These are phyloP conservation scores for Acacia pycnantha DNA, from an alignment of 331 rosid species.

Conservation along the genomic window DNA sequence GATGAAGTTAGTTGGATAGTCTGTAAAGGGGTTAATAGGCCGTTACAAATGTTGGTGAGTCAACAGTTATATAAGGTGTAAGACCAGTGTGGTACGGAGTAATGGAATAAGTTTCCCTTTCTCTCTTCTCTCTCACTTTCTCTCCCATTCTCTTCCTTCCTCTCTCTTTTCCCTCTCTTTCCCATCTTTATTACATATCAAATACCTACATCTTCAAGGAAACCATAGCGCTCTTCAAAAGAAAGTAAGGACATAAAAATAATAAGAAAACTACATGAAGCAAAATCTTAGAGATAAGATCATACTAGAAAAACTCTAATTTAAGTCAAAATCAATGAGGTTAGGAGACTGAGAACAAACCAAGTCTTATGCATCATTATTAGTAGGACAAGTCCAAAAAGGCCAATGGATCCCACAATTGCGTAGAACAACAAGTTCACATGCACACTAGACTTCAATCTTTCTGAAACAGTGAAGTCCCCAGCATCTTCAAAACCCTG, in stretches of 20 bases:
- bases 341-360: slow-evolving; percentile 49
- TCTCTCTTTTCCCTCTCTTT: background rate
- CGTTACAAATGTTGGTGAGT: background rate
- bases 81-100: background rate
- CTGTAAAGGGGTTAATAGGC: background rate
- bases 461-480: slow-evolving; percentile 83
- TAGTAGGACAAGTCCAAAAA: slow-evolving; percentile 79
- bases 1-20: background rate
- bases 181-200: background rate
- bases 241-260: slow-evolving; percentile 4
- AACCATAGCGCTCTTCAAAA: slow-evolving; percentile 15
- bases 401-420: slow-evolving; percentile 79
- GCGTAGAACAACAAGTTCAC: slow-evolving; percentile 82
- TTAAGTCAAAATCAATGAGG: slow-evolving; percentile 1
- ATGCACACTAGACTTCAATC: slow-evolving; percentile 92
- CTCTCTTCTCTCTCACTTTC: background rate
- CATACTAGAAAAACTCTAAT: slow-evolving; percentile 24
- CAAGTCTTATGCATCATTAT: slow-evolving; percentile 59
- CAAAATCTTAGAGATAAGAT: slow-evolving; percentile 19
- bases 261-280: slow-evolving; percentile 2
- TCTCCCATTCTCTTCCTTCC: background rate
- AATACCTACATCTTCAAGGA: slow-evolving; percentile 16
- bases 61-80: background rate
- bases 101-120: background rate
- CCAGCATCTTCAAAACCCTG: slow-evolving; percentile 99